Conservation (phyloP, 2,329 filamentous ascomycete species). For the Metarhizium humberi region DNA sequence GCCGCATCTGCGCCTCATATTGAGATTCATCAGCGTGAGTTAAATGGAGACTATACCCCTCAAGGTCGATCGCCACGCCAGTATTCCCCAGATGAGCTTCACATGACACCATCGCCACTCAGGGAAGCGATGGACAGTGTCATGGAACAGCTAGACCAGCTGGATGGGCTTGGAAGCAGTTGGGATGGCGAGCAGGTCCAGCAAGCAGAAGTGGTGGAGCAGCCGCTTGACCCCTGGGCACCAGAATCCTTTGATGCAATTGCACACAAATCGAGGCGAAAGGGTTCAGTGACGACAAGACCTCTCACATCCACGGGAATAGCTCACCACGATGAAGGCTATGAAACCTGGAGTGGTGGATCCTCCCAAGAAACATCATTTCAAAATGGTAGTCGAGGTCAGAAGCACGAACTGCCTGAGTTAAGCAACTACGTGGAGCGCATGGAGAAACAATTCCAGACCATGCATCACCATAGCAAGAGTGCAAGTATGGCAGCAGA, state of each 20-base stretch:
- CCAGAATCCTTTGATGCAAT: slow-evolving; percentile 71
- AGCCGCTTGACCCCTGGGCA: slow-evolving; percentile 69
- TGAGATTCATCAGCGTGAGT: slow-evolving; percentile 13
- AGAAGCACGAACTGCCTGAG: slow-evolving; percentile 54
- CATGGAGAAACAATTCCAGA: slow-evolving; percentile 76
- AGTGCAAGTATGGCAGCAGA: slow-evolving; percentile 16
- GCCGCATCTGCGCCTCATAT: slow-evolving; percentile 31
- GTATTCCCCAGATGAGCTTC: slow-evolving; percentile 56
- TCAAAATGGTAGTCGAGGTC: slow-evolving; percentile 29
- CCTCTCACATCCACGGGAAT: slow-evolving; percentile 71
- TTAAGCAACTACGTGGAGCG: slow-evolving; percentile 81
- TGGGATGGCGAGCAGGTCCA: slow-evolving; percentile 33
- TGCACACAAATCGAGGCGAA: slow-evolving; percentile 17
- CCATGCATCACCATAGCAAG: slow-evolving; percentile 55
- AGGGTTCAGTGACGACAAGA: slow-evolving; percentile 16
- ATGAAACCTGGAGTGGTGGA: slow-evolving; percentile 47
- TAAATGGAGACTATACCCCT: slow-evolving; percentile 37
- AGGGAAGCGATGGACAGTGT: slow-evolving; percentile 97
- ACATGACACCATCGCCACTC: slow-evolving; percentile 80
- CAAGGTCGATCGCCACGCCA: slow-evolving; percentile 54
- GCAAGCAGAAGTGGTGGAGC: slow-evolving; percentile 37
- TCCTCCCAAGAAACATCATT: slow-evolving; percentile 40
- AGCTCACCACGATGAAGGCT: slow-evolving; percentile 49
- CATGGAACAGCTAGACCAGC: slow-evolving; percentile 86
- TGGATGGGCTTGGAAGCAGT: slow-evolving; percentile 46